Percentiles rank a stretch among this genome's conserved stretches.
These are phyloP conservation scores for Naganishia sp. DNA, from an alignment of 1,284 basidiomycete species.

Conservation along the genomic window DNA sequence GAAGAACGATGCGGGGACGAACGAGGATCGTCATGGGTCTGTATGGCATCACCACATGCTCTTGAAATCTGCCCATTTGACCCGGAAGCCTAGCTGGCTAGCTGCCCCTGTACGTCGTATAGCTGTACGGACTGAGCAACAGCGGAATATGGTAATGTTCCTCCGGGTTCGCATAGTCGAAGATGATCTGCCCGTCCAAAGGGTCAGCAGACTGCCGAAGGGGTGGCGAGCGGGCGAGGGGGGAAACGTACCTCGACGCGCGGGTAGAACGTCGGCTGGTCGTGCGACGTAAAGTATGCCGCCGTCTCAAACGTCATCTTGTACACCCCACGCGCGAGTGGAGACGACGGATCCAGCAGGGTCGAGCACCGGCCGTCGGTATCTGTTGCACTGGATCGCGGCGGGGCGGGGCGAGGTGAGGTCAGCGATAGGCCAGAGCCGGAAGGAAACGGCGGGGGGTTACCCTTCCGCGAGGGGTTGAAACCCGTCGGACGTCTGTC, in stretches of 20 bases:
- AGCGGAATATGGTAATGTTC: conserved; percentile 91
- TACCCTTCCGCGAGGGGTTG: conserved; percentile 65
- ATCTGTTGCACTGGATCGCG: conserved; percentile 66
- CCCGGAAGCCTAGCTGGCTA: conserved; percentile 43
- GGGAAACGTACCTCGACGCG: conserved; percentile 69
- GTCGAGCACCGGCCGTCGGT: conserved; percentile 76
- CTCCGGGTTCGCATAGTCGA: conserved; percentile 65
- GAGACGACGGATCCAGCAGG: conserved; percentile 62
- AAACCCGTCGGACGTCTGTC: conserved; percentile 54
- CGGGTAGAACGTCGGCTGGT: conserved; percentile 77
- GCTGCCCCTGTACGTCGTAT: conserved; percentile 88
- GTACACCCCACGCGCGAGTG: conserved; percentile 65
- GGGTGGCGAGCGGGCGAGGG: background rate
- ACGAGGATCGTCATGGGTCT: no score
- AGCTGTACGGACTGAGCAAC: conserved; percentile 86
- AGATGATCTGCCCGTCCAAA: conserved; percentile 64
- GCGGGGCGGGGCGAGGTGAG: no score
- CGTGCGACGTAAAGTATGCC: conserved; percentile 70
- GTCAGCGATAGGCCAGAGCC: no score
- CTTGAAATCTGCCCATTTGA: no score
- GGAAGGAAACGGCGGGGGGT: conserved; percentile 28
- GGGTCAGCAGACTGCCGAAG: background rate
- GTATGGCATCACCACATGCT: no score
- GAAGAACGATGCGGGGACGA: no score
- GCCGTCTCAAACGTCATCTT: conserved; percentile 82